Evolutionary conservation across 768 basidiomycete species (phyloP).

Genomic region (Suillus ampliporus): DNA sequence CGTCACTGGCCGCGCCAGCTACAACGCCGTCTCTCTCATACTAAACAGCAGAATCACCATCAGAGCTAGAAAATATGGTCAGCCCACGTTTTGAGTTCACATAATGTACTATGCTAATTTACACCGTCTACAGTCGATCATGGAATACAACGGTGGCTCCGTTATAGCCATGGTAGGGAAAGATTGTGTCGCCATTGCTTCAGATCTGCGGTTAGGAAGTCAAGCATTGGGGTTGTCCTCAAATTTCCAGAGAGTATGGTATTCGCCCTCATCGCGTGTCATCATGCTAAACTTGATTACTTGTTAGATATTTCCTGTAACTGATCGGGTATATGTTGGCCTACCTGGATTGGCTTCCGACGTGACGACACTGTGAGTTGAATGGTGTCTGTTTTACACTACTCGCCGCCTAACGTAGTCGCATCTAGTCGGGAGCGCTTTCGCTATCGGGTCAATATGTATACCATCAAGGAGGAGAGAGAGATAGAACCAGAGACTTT

Average conservation of each 20-base stretch:
- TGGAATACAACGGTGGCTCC: constrained; percentile 97
- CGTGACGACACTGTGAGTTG: constrained; percentile 83
- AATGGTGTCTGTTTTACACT: neutral
- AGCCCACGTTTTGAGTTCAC: neutral
- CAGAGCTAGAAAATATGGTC: constrained; percentile 4
- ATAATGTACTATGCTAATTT: neutral
- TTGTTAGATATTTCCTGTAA: constrained; percentile 89
- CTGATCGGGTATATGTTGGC: constrained; percentile 90
- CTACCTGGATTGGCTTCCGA: constrained; percentile 94
- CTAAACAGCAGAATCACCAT: neutral
- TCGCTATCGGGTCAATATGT: constrained; percentile 97
- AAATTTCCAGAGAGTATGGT: constrained; percentile 90
- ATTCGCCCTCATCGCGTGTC: neutral
- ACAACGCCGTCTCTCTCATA: constrained; percentile 2
- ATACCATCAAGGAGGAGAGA: constrained; percentile 98
- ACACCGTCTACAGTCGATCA: constrained; percentile 65
- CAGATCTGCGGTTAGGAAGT: constrained; percentile 89
- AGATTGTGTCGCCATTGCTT: constrained; percentile 98
- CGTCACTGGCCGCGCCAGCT: constrained; percentile 9
- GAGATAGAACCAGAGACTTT: constrained; percentile 97
- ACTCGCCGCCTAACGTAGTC: constrained; percentile 12
- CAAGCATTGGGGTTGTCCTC: constrained; percentile 85
- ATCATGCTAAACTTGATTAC: constrained; percentile 22
- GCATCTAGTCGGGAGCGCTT: constrained; percentile 79
- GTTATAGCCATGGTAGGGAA: constrained; percentile 99